Evolutionary conservation across 23 red algal species (phyloP).

Genomic region (Gracilariopsis chorda): DNA sequence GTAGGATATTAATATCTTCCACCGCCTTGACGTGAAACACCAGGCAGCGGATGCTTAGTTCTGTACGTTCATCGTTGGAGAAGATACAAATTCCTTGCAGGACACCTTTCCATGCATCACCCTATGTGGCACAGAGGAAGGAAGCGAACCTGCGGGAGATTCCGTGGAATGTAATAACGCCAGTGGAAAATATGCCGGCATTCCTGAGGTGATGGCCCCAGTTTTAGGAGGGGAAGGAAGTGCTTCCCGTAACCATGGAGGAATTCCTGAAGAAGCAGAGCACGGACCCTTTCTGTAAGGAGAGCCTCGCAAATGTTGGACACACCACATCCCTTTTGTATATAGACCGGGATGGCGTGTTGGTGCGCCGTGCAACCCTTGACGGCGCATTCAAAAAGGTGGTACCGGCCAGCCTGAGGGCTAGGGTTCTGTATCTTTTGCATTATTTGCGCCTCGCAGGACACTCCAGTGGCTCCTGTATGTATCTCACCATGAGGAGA

Average conservation of each 20-base stretch:
- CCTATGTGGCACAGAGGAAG: too few relatives aligned
- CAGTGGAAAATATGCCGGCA: too few relatives aligned
- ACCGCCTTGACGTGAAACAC: too few relatives aligned
- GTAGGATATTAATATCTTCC: too few relatives aligned
- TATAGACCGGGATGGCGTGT: background rate
- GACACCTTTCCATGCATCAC: too few relatives aligned
- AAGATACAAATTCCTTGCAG: too few relatives aligned
- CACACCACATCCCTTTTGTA: background rate
- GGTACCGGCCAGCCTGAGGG: background rate
- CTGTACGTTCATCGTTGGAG: too few relatives aligned
- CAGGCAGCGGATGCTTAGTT: too few relatives aligned
- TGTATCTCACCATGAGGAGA: background rate
- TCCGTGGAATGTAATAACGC: too few relatives aligned
- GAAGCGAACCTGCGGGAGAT: too few relatives aligned
- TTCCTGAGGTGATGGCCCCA: too few relatives aligned
- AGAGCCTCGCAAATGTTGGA: background rate
- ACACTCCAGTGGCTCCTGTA: background rate
- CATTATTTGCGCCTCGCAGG: background rate
- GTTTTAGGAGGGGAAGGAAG: background rate
- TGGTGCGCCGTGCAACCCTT: background rate
- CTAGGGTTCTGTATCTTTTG: background rate
- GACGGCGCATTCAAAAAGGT: constrained; percentile 34
- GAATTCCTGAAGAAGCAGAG: background rate
- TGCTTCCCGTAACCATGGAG: background rate
- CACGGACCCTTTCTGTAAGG: background rate